A percentile compares a stretch with the other conserved stretches of the same genome.
Evolutionary conservation across 2,329 filamentous ascomycete species (phyloP).

Genomic region (Ophiosphaerella narmari): DNA sequence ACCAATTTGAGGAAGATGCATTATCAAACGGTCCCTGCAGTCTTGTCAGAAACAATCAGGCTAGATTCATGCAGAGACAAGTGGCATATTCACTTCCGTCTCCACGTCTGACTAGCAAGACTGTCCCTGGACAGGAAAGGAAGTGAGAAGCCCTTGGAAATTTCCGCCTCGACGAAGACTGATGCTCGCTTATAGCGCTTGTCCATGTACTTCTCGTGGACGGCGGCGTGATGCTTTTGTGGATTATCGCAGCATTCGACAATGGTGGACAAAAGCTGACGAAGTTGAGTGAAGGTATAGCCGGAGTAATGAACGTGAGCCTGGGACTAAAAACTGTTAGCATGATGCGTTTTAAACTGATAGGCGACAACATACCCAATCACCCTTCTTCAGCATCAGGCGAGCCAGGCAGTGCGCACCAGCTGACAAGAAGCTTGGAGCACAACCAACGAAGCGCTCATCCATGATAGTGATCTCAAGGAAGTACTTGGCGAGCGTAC

Average conservation of each 20-base stretch:
- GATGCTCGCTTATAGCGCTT: slow-evolving; percentile 86
- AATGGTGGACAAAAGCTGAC: slow-evolving; percentile 75
- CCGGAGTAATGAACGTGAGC: slow-evolving; percentile 91
- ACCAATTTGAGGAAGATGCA: slow-evolving; percentile 17
- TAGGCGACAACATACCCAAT: slow-evolving; percentile 71
- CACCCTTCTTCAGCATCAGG: slow-evolving; percentile 85
- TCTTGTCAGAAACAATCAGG: slow-evolving; percentile 33
- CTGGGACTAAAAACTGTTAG: slow-evolving; percentile 64
- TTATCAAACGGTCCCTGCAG: slow-evolving; percentile 26
- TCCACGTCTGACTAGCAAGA: slow-evolving; percentile 42
- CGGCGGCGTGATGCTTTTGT: slow-evolving; percentile 78
- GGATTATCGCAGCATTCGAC: slow-evolving; percentile 86
- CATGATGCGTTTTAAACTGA: background rate
- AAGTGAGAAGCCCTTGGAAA: slow-evolving; percentile 65
- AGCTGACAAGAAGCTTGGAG: slow-evolving; percentile 87
- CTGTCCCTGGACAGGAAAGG: slow-evolving; percentile 46
- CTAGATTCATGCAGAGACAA: slow-evolving; percentile 22
- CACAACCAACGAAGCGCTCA: slow-evolving; percentile 90
- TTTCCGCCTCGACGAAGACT: slow-evolving; percentile 74
- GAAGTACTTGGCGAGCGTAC: slow-evolving; percentile 97
- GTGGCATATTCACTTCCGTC: slow-evolving; percentile 43
- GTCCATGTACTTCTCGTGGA: slow-evolving; percentile 91
- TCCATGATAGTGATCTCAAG: slow-evolving; percentile 97
- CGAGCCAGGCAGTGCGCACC: slow-evolving; percentile 91
- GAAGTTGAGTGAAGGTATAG: slow-evolving; percentile 86